These are phyloP conservation scores for Alternaria burnsii DNA, from an alignment of 2,329 filamentous ascomycete genomes.

Conservation along the genomic window DNA sequence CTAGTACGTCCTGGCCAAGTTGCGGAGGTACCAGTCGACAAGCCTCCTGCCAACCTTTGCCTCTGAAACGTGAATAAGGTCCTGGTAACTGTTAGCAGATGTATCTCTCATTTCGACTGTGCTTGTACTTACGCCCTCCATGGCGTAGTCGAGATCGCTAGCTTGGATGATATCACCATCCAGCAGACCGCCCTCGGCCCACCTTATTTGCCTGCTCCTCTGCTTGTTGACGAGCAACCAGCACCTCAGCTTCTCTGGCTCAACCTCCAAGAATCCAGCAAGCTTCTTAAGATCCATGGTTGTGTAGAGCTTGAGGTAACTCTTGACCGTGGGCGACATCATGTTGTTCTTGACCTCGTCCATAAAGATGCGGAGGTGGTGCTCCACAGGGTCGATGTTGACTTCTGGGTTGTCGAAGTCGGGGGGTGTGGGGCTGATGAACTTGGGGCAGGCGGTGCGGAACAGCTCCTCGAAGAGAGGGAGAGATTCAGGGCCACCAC, in stretches of 20 bases:
- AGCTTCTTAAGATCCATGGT: conserved; percentile 99
- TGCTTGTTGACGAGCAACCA: conserved; percentile 99
- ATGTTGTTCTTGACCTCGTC: conserved; percentile 99
- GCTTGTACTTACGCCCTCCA: conserved; percentile 80
- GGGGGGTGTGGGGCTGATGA: conserved; percentile 95
- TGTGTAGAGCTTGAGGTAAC: conserved; percentile 98
- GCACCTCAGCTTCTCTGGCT: conserved; percentile 92
- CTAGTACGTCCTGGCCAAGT: conserved; percentile 93
- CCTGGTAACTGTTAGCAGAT: conserved; percentile 60
- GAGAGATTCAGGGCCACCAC: conserved; percentile 91
- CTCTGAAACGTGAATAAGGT: conserved; percentile 98
- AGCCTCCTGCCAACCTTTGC: conserved; percentile 97
- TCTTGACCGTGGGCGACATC: conserved; percentile 96
- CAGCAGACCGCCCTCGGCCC: conserved; percentile 86
- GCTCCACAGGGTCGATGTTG: conserved; percentile 96
- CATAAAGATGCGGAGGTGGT: conserved; percentile 98
- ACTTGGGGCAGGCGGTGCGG: conserved; percentile 97
- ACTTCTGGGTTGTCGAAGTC: conserved; percentile 97
- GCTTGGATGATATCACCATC: conserved; percentile 93
- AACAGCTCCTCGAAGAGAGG: conserved; percentile 99
- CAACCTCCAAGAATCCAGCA: conserved; percentile 93
- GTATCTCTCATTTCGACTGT: neutral
- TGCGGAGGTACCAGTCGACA: conserved; percentile 98
- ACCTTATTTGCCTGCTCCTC: conserved; percentile 94
- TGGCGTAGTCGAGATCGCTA: conserved; percentile 95